Evolutionary conservation across 148 eudicot species (phyloP).

Genomic region (Diospyros kaki): DNA sequence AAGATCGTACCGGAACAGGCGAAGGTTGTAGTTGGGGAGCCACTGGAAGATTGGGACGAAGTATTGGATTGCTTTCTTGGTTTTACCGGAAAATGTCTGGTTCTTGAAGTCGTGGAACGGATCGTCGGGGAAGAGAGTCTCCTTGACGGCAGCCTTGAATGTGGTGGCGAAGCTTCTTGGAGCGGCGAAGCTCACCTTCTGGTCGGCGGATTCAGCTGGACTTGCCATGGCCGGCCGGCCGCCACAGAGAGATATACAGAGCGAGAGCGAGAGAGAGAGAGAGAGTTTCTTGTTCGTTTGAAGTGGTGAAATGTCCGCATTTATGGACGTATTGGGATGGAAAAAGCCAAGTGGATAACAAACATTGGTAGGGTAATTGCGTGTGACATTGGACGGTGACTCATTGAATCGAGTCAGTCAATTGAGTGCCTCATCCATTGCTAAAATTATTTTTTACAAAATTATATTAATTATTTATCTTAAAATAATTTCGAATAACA

Average conservation of each 20-base stretch:
- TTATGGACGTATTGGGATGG: background rate
- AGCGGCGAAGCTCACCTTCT: constrained; percentile 39
- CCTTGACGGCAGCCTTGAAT: constrained; percentile 40
- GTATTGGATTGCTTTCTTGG: constrained; percentile 37
- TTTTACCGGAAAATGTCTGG: constrained; percentile 21
- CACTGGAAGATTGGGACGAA: constrained; percentile 71
- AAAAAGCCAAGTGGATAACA: background rate
- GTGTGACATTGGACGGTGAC: no score
- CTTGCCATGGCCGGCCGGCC: constrained; percentile 4
- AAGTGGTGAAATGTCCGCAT: background rate
- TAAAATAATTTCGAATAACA: no score
- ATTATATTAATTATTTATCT: no score
- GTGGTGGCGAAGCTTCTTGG: constrained; percentile 37
- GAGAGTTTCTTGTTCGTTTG: background rate
- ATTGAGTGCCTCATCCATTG: no score
- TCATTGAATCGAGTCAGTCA: no score
- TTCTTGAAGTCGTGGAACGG: constrained; percentile 44
- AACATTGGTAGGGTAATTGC: no score
- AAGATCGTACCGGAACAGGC: constrained; percentile 56
- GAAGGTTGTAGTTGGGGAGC: constrained; percentile 52
- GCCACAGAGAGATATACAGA: background rate
- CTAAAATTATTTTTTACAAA: no score
- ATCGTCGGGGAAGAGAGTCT: constrained; percentile 78
- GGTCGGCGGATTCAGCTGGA: background rate
- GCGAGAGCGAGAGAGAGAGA: background rate